Percentiles rank a stretch among this genome's conserved stretches.
Evolutionary conservation across 176 grass and related monocot species (phyloP).

Genomic region (Phyllostachys edulis): DNA sequence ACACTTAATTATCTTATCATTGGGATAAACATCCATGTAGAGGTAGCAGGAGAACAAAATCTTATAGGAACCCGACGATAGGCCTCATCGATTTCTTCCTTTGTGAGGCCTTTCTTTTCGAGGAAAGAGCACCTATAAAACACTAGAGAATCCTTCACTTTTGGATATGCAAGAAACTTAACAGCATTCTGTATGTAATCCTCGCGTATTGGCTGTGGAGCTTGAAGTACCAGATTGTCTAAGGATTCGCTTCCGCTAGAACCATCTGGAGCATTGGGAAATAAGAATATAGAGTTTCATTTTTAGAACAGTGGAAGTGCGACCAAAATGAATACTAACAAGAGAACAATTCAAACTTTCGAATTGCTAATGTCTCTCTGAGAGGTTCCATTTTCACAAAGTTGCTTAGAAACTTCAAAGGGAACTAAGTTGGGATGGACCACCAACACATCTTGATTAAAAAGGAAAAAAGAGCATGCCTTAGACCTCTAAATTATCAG

Average conservation of each 20-base stretch:
- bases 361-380: neutral
- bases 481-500: neutral
- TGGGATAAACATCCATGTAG: no score
- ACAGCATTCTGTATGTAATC: slow-evolving; percentile 88
- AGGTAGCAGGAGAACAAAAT: neutral
- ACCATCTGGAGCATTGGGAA: slow-evolving; percentile 20
- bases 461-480: neutral
- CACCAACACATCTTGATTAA: neutral
- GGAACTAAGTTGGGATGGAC: no score
- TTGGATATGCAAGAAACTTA: slow-evolving; percentile 86
- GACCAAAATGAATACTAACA: no score
- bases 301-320: neutral
- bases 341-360: neutral
- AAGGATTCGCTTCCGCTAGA: slow-evolving; percentile 21
- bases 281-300: neutral
- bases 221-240: slow-evolving; percentile 32
- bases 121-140: slow-evolving; percentile 73
- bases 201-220: slow-evolving; percentile 53
- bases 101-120: slow-evolving; percentile 73
- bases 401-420: slow-evolving; percentile 7
- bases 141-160: slow-evolving; percentile 67
- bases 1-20: neutral
- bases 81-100: slow-evolving; percentile 87
- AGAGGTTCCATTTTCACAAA: neutral
- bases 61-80: slow-evolving; percentile 79